Evolutionary conservation across 139 green algal genomes (phyloP), one percentile per base, ranked within the genome.

Genomic region (Spirogloea muscicola): DNA sequence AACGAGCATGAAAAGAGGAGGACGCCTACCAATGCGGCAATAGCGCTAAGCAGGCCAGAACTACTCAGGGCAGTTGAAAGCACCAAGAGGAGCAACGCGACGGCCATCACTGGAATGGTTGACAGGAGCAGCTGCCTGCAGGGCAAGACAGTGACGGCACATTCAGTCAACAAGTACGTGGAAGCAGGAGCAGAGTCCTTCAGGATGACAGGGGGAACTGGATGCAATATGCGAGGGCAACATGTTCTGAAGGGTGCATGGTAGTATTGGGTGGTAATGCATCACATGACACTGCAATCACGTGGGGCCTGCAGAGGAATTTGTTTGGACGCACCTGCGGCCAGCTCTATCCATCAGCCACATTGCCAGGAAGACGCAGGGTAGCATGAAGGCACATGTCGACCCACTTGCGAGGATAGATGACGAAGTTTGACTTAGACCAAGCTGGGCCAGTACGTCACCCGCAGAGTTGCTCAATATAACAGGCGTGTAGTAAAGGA

Each of bases 401-500:
- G 43, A 3, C 29, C 43, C 48, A 5, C 33, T 68, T 5, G 59
- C 59, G 5, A 68, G 18, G 27, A 68, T 68, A 5, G 59, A 68
- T 4, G 59, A 29, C 9, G 59, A 68, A 29, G 3, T 43, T 21
- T 57, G 6, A 7, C 48, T 68, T 4, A 68, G 59, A 34, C 33
- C 37, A 38, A 68, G 43, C 4, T 51, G 59, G 59, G 5, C 10
- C 13, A 42, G 37, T 37, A 36, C 59, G 9, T 36, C 59, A 3
- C 33, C 59, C 13, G 62, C 71, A 21, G 71, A 77, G 13, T 27
- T 34, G 3, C 27, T 68, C 13, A 68, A 6, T 31, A 68, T 68
- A 6, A 51, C 25, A 6, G 59, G 59, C 33, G 68, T 76, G 38
- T 61, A 76, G 29, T 73, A 76, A 16, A 76, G n/a, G 7, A 76